A percentile compares a stretch with the other conserved stretches of the same genome.
Conservation (phyloP, 257 asterid genomes). For the Linderniella brevidens region DNA sequence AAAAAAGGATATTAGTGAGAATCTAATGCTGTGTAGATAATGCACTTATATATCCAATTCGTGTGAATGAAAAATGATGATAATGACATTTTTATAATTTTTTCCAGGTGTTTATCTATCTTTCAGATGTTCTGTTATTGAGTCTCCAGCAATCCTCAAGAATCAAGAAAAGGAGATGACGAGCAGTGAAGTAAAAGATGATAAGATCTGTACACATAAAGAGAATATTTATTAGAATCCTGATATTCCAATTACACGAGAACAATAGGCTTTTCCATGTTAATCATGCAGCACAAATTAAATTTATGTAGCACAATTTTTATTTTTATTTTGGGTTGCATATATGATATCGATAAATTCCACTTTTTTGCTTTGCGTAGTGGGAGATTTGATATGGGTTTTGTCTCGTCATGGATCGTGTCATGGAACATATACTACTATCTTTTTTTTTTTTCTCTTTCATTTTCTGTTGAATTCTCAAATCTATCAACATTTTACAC, state of each 20-base stretch:
- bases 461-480: too few species aligned
- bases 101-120: constrained; percentile 21
- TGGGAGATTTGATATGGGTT: constrained; percentile 27
- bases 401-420: constrained; percentile 16
- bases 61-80: constrained; percentile 2
- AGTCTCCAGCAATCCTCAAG: constrained; percentile 16
- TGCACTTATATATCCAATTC: neutral
- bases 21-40: constrained; percentile 3
- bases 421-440: constrained; percentile 29
- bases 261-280: too few species aligned
- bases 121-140: constrained; percentile 16
- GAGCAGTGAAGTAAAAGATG: constrained; percentile 11
- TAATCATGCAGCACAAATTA: constrained; percentile 30
- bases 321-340: constrained; percentile 27
- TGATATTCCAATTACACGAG: too few species aligned
- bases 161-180: constrained; percentile 5
- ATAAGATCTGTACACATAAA: constrained; percentile 2
- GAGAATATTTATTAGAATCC: too few species aligned
- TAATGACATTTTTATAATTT: too few species aligned
- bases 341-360: too few species aligned
- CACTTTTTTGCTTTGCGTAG: constrained; percentile 29
- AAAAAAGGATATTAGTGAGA: neutral
- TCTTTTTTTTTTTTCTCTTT: too few species aligned
- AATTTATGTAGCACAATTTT: constrained; percentile 49
- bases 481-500: too few species aligned